Evolutionary conservation across 2,329 filamentous ascomycete genomes (phyloP).

Genomic region (Aspergillus ochraceoroseus): DNA sequence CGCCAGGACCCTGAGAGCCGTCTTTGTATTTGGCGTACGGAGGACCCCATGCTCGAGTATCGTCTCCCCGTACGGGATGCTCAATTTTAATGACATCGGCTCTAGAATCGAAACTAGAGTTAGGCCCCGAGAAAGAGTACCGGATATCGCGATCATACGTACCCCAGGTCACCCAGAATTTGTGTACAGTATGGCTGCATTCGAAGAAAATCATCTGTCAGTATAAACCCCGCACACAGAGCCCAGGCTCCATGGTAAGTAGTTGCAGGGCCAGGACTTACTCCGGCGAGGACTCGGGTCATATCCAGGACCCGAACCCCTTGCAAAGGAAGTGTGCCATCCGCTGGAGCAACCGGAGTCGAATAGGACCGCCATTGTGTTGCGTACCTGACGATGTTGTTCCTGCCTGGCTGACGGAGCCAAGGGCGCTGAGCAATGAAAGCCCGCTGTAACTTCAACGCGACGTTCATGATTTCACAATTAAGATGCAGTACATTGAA

Average conservation of each 20-base stretch:
- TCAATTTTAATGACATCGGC: conserved; percentile 98
- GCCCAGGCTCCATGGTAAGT: neutral
- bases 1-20: conserved; percentile 63
- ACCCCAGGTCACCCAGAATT: conserved; percentile 94
- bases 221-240: conserved; percentile 9
- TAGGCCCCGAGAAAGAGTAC: neutral
- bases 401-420: conserved; percentile 17
- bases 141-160: conserved; percentile 35
- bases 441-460: conserved; percentile 24
- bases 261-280: conserved; percentile 47
- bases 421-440: conserved; percentile 22
- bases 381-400: conserved; percentile 17
- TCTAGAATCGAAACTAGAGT: conserved; percentile 44
- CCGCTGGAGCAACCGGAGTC: conserved; percentile 30
- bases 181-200: conserved; percentile 90
- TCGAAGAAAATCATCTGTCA: conserved; percentile 14
- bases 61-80: conserved; percentile 84
- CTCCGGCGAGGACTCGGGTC: conserved; percentile 91
- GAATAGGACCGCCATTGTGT: conserved; percentile 37
- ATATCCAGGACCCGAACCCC: conserved; percentile 91
- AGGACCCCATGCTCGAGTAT: conserved; percentile 93
- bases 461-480: conserved; percentile 23
- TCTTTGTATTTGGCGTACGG: conserved; percentile 77
- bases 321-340: conserved; percentile 63
- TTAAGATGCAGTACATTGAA: neutral